A percentile compares a stretch with the other conserved stretches of the same genome.
phyloP scores from a whole-genome alignment of 2,329 filamentous ascomycete genomes.

The Neobulgaria alba region DNA sequence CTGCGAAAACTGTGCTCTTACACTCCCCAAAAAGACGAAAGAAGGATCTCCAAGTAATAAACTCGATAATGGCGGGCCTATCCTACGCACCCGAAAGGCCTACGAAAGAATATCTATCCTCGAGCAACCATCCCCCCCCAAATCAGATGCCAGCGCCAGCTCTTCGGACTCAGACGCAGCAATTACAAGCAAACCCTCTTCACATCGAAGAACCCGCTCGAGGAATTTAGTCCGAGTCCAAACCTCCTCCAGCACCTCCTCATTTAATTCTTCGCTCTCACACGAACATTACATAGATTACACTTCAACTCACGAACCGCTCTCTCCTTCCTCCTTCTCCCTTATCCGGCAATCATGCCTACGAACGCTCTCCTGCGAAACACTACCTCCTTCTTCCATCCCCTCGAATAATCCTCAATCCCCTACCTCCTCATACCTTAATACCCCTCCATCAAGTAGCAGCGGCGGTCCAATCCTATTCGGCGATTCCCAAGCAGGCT shows the following conservation, averaged over 20 bases:
- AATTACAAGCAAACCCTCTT: conserved; percentile 11
- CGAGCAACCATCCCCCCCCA: conserved; percentile 22
- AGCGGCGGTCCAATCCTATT: conserved; percentile 62
- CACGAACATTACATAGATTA: conserved; percentile 61
- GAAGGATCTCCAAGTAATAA: conserved; percentile 18
- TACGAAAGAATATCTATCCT: conserved; percentile 46
- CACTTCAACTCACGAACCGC: conserved; percentile 58
- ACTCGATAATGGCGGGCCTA: conserved; percentile 36
- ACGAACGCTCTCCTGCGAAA: conserved; percentile 58
- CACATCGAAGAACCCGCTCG: conserved; percentile 12
- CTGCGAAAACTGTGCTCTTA: conserved; percentile 62
- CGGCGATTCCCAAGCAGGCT: conserved; percentile 54
- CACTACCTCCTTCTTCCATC: conserved; percentile 44
- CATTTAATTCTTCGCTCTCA: conserved; percentile 37
- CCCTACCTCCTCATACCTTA: conserved; percentile 33
- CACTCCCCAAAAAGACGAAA: conserved; percentile 43
- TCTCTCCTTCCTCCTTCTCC: conserved; percentile 54
- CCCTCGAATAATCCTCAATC: conserved; percentile 28
- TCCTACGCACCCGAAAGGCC: conserved; percentile 50
- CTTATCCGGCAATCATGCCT: conserved; percentile 58
- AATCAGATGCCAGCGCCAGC: conserved; percentile 22
- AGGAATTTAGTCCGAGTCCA: conserved; percentile 12
- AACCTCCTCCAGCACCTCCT: conserved; percentile 24
- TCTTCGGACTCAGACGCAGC: conserved; percentile 22
- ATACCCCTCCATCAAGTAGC: conserved; percentile 35